A percentile compares a stretch with the other conserved stretches of the same genome.
These are phyloP conservation scores for Silene coronaria DNA, from an alignment of 179 eudicot species.

Conservation along the genomic window DNA sequence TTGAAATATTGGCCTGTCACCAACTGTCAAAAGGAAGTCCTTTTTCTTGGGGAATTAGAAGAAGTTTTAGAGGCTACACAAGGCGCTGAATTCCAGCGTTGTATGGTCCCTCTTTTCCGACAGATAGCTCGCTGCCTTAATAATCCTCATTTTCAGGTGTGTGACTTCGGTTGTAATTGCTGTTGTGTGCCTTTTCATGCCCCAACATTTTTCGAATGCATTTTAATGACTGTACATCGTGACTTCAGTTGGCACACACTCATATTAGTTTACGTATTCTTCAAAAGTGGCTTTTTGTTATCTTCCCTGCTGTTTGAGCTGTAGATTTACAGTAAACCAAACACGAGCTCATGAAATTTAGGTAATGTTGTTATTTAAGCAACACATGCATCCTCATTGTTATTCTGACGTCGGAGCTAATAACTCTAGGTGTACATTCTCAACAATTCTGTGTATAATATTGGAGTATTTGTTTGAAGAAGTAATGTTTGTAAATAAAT, in stretches of 20 bases:
- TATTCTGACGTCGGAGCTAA: neutral
- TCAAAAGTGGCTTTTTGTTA: neutral
- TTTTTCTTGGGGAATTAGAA: constrained; percentile 59
- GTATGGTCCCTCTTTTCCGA: constrained; percentile 55
- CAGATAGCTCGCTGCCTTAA: constrained; percentile 55
- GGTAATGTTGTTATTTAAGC: neutral
- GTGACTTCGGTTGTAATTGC: neutral
- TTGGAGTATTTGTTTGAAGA: neutral
- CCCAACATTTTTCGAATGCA: neutral
- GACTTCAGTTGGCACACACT: neutral
- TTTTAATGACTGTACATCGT: neutral
- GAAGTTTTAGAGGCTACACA: constrained; percentile 63
- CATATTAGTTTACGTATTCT: neutral
- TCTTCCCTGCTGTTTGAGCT: neutral
- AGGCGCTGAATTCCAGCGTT: constrained; percentile 52
- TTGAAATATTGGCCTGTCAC: constrained; percentile 68
- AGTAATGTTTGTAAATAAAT: neutral
- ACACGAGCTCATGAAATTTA: neutral
- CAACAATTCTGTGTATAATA: neutral
- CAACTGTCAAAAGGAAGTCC: constrained; percentile 56
- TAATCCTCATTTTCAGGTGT: constrained; percentile 62
- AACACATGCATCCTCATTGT: neutral
- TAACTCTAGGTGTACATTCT: neutral
- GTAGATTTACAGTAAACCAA: neutral
- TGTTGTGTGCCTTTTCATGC: neutral